phyloP scores from a whole-genome alignment of 495 filamentous ascomycete species.

The Antarctomyces pellizariae region DNA sequence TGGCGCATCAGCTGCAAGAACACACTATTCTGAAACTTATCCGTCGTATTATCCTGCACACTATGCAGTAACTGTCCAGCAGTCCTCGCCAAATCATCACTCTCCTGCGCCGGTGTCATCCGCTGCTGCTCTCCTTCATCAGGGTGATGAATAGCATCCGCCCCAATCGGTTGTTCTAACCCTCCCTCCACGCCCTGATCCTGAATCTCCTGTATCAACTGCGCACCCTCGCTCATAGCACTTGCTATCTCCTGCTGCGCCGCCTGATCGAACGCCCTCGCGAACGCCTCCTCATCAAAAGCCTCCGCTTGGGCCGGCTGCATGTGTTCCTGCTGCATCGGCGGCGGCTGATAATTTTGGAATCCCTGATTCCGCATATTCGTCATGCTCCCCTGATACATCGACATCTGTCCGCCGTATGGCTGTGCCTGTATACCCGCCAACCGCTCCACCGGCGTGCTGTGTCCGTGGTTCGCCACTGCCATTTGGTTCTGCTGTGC shows the following conservation, averaged over 20 bases:
- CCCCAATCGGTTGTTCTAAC: constrained; percentile 16
- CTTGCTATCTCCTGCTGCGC: constrained; percentile 7
- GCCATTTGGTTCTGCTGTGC: constrained; percentile 16
- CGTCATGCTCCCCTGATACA: too few species aligned
- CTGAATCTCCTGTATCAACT: constrained; percentile 2
- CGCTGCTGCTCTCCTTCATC: constrained; percentile 7
- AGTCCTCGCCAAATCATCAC: constrained; percentile 45
- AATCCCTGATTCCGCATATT: too few species aligned
- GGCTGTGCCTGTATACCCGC: too few species aligned
- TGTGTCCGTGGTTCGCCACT: not conserved
- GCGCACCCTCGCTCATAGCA: not conserved
- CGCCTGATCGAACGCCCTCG: constrained; percentile 15
- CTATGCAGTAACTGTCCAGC: constrained; percentile 49
- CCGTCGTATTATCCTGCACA: constrained; percentile 37
- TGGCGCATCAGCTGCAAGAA: constrained; percentile 49
- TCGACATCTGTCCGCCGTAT: too few species aligned
- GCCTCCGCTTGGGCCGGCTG: constrained; percentile 7
- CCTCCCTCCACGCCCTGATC: not conserved
- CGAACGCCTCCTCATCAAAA: constrained; percentile 19
- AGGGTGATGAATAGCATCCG: constrained; percentile 17
- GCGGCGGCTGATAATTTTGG: too few species aligned
- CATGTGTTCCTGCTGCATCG: too few species aligned
- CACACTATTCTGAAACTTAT: constrained; percentile 57
- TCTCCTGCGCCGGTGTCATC: constrained; percentile 18
- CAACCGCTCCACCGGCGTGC: too few species aligned